These are phyloP conservation scores for Solanum chiquidenum DNA, from an alignment of 257 asterid species.

Conservation along the genomic window DNA sequence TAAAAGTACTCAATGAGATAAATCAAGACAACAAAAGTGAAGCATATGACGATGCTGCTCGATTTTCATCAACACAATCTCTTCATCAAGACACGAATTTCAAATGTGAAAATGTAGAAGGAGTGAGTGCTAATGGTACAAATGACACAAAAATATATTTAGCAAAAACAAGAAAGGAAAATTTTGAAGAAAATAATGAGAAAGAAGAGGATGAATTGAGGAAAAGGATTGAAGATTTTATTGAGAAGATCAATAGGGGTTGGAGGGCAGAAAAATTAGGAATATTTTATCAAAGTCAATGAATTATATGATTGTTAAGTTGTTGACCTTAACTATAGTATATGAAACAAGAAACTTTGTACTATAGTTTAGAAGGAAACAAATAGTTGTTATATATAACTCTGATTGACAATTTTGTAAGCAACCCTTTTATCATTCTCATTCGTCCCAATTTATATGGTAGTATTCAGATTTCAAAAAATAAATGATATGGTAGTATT, in stretches of 20 bases:
- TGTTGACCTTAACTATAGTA: neutral
- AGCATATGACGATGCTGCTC: neutral
- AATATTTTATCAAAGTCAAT: neutral
- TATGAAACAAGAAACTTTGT: neutral
- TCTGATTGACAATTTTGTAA: neutral
- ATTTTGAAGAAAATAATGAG: neutral
- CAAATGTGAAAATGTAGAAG: neutral
- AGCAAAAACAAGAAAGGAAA: neutral
- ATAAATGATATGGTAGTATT: neutral
- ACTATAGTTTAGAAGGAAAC: neutral
- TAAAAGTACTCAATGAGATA: neutral
- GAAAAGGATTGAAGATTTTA: slow-evolving; percentile 27
- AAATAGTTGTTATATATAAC: neutral
- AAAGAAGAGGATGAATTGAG: slow-evolving; percentile 27
- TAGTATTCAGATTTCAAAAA: neutral
- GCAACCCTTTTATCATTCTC: neutral
- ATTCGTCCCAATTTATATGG: neutral
- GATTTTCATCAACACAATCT: neutral
- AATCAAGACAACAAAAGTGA: neutral
- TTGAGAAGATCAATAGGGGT: slow-evolving; percentile 20
- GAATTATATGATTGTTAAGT: neutral
- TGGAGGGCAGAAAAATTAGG: slow-evolving; percentile 26
- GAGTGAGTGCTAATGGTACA: neutral
- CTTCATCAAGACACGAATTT: neutral
- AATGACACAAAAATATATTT: neutral